phyloP scores from a whole-genome alignment of 129 eudicot genomes.

The Pseudognaphalium luteoalbum region DNA sequence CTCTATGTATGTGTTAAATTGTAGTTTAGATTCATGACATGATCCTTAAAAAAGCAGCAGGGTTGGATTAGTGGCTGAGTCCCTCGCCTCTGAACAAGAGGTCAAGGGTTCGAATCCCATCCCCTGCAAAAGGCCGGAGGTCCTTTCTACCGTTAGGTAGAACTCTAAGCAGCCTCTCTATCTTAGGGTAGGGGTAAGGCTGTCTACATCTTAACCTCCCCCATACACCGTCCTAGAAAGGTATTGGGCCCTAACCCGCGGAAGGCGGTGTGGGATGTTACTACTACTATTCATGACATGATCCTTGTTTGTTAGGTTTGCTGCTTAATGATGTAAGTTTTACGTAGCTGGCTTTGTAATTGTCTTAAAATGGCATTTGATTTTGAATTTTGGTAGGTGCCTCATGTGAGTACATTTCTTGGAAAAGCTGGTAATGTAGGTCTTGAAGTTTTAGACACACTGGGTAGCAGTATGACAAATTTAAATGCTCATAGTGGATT shows the following conservation, averaged over 20 bases:
- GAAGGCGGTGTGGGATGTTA: too few species aligned
- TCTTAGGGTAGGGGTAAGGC: too few species aligned
- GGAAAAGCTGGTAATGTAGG: conserved; percentile 83
- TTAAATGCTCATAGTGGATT: conserved; percentile 74
- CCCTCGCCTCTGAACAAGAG: too few species aligned
- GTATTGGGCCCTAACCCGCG: too few species aligned
- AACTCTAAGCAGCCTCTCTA: too few species aligned
- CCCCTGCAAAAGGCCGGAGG: too few species aligned
- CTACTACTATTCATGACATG: neutral
- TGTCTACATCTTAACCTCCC: too few species aligned
- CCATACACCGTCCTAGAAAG: too few species aligned
- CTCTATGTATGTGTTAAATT: neutral
- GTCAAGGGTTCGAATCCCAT: too few species aligned
- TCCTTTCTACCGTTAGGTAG: too few species aligned
- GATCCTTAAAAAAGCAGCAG: too few species aligned
- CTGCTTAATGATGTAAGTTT: neutral
- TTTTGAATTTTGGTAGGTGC: conserved; percentile 49
- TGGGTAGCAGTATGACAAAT: conserved; percentile 86
- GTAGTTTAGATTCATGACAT: neutral
- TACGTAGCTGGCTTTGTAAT: neutral
- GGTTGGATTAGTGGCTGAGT: too few species aligned
- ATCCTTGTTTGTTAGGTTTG: neutral
- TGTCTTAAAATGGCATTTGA: neutral
- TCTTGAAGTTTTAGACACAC: conserved; percentile 74
- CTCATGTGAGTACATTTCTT: conserved; percentile 73